A percentile compares a stretch with the other conserved stretches of the same genome.
phyloP scores from a whole-genome alignment of 305 asterid genomes.

The Rubia peregrina region DNA sequence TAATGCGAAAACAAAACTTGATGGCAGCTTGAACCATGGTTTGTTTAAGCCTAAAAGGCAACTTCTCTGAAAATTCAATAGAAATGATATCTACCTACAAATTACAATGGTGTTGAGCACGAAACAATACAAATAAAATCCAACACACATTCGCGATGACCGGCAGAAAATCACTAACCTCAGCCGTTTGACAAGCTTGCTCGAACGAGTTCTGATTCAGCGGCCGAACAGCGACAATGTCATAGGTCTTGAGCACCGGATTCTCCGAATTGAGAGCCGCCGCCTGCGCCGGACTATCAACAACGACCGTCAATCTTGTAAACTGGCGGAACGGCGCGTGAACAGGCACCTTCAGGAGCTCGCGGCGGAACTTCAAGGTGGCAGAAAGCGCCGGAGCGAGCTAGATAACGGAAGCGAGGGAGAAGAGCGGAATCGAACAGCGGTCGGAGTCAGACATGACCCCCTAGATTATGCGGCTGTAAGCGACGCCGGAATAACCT shows the following conservation, averaged over 20 bases:
- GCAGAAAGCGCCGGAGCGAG: slow-evolving; percentile 48
- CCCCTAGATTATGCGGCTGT: slow-evolving; percentile 76
- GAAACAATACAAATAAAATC: neutral
- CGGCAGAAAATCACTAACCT: slow-evolving; percentile 32
- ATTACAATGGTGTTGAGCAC: neutral
- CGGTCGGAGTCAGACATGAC: slow-evolving; percentile 85
- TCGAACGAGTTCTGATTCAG: slow-evolving; percentile 53
- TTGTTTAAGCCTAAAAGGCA: slow-evolving; percentile 76
- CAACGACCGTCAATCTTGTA: slow-evolving; percentile 66
- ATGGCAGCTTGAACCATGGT: slow-evolving; percentile 70
- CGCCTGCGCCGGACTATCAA: slow-evolving; percentile 50
- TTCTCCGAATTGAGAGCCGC: slow-evolving; percentile 63
- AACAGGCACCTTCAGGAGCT: slow-evolving; percentile 49
- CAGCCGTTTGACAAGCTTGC: slow-evolving; percentile 65
- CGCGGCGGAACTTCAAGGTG: slow-evolving; percentile 61
- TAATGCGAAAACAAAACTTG: slow-evolving; percentile 35
- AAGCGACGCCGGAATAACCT: slow-evolving; percentile 82
- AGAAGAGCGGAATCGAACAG: slow-evolving; percentile 53
- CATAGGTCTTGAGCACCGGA: slow-evolving; percentile 59
- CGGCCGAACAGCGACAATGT: slow-evolving; percentile 56
- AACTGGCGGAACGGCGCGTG: slow-evolving; percentile 74
- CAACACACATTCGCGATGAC: neutral
- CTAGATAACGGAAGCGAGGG: slow-evolving; percentile 46
- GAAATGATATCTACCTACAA: slow-evolving; percentile 68
- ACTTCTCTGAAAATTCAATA: slow-evolving; percentile 65